Evolutionary conservation across 2,329 filamentous ascomycete genomes (phyloP).

Genomic region (Aspergillus sp.): DNA sequence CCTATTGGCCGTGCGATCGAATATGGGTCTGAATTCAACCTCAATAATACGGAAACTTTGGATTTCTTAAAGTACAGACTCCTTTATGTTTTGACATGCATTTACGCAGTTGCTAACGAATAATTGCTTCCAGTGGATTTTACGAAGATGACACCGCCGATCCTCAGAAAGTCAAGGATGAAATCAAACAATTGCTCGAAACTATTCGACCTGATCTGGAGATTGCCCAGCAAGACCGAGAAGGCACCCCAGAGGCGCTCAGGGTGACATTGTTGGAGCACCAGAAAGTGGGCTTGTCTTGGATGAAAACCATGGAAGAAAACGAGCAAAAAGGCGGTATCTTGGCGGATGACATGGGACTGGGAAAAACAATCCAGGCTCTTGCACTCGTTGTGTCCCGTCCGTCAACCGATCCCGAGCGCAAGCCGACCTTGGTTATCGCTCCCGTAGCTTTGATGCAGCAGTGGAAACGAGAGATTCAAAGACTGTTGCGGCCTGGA

Average conservation of each 20-base stretch:
- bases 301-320: slow-evolving; percentile 67
- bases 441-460: slow-evolving; percentile 70
- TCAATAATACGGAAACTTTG: not conserved
- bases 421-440: slow-evolving; percentile 72
- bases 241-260: slow-evolving; percentile 62
- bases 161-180: slow-evolving; percentile 50
- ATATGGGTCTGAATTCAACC: not conserved
- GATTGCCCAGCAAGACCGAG: slow-evolving; percentile 52
- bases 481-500: slow-evolving; percentile 54
- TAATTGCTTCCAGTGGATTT: slow-evolving; percentile 7
- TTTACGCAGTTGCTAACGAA: not conserved
- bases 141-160: slow-evolving; percentile 28
- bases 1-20: not conserved
- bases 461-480: slow-evolving; percentile 78
- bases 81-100: not conserved
- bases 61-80: slow-evolving; percentile 5
- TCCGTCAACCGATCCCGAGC: slow-evolving; percentile 49
- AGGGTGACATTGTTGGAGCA: slow-evolving; percentile 66
- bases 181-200: slow-evolving; percentile 60
- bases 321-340: slow-evolving; percentile 67
- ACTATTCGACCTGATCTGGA: slow-evolving; percentile 68
- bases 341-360: slow-evolving; percentile 72
- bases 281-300: slow-evolving; percentile 67
- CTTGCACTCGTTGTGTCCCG: slow-evolving; percentile 66
- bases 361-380: slow-evolving; percentile 77